phyloP scores from a whole-genome alignment of 371 early-diverging fungal species.

The Coemansia sp. region DNA sequence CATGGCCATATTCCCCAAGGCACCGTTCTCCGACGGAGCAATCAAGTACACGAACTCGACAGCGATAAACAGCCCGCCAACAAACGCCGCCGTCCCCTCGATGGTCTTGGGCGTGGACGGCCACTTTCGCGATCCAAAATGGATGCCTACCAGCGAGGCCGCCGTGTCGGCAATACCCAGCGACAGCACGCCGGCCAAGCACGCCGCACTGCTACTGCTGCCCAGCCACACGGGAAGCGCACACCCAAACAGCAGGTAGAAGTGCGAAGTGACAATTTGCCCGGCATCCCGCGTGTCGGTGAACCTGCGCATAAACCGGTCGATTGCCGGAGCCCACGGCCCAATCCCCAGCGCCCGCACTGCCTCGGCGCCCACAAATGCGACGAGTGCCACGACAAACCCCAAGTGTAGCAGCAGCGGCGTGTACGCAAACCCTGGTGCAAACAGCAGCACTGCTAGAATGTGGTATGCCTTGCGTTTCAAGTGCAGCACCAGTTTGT shows the following conservation, averaged over 20 bases:
- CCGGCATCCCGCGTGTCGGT: constrained; percentile 80
- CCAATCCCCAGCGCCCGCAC: constrained; percentile 74
- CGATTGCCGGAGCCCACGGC: constrained; percentile 68
- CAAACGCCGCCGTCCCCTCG: constrained; percentile 86
- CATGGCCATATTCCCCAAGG: background rate
- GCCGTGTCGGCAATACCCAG: constrained; percentile 88
- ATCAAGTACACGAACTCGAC: background rate
- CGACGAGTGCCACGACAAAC: constrained; percentile 73
- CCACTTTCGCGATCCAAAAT: constrained; percentile 72
- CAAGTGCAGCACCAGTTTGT: constrained; percentile 34
- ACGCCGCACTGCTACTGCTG: constrained; percentile 40
- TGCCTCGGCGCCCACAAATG: constrained; percentile 75
- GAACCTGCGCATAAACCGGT: constrained; percentile 73
- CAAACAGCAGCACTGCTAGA: constrained; percentile 80
- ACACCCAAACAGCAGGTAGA: constrained; percentile 87
- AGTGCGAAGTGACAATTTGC: constrained; percentile 80
- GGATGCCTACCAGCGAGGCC: constrained; percentile 83
- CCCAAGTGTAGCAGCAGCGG: constrained; percentile 74
- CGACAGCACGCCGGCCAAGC: constrained; percentile 75
- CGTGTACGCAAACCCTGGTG: constrained; percentile 75
- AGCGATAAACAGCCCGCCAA: constrained; percentile 57
- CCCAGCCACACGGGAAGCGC: constrained; percentile 87
- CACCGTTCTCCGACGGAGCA: background rate
- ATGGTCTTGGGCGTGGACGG: constrained; percentile 76
- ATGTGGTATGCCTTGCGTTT: constrained; percentile 84